Conservation (phyloP, 2,329 filamentous ascomycete genomes). For the Aspergillus sojae region DNA sequence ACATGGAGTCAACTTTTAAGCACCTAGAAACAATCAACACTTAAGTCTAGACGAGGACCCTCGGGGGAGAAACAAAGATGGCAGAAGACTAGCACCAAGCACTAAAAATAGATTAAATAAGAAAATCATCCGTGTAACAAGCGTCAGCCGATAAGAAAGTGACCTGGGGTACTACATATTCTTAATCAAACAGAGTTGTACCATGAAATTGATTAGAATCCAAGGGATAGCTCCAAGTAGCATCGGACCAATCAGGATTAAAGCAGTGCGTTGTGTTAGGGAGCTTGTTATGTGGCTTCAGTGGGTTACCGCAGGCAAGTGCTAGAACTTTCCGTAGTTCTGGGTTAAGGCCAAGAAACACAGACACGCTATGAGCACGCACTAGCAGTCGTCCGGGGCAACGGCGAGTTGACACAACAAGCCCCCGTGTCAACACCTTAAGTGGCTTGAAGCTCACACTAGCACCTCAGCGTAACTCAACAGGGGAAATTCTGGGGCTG, state of each 20-base stretch:
- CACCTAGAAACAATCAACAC: neutral
- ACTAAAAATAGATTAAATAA: neutral
- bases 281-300: neutral
- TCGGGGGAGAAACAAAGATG: too few species aligned
- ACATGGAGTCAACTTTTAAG: neutral
- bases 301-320: neutral
- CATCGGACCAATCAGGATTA: neutral
- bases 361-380: neutral
- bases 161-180: neutral
- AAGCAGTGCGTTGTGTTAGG: constrained; percentile 6
- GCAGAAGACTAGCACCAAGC: neutral
- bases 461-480: constrained; percentile 16
- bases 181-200: neutral
- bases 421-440: constrained; percentile 28
- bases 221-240: neutral
- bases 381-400: constrained; percentile 33
- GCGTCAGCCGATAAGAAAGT: neutral
- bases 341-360: neutral
- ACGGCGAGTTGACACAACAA: constrained; percentile 33
- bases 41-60: neutral
- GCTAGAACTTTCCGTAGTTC: neutral
- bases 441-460: constrained; percentile 18
- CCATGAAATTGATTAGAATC: neutral
- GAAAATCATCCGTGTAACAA: neutral
- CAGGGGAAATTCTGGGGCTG: constrained; percentile 18